Base-by-base conservation (phyloP, 371 early-diverging fungal species). In the Mortierella sp. region DNA sequence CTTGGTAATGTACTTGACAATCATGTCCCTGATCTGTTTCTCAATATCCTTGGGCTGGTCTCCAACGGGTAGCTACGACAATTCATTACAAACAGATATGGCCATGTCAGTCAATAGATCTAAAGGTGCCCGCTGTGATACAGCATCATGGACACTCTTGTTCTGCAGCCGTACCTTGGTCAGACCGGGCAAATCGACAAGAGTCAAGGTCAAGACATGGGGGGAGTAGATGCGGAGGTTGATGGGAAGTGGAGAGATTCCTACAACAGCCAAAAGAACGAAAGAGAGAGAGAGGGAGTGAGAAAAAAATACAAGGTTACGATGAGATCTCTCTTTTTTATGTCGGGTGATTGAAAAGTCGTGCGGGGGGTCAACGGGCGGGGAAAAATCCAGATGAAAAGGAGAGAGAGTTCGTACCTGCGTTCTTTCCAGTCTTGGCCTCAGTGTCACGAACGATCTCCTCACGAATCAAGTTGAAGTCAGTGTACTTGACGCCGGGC, bases 1-100 rank as follows among this genome's bases (percentile, higher is more conserved):
- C 87, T 98, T 97, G 69, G 94, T 93, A 82, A 98, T 96, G 89
- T 97, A 99, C 81, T 98, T 96, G 74, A 97, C 75, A 73, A 99
- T 94, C 98, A 99, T 99, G 31, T 99, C 98, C 72, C 96, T 92
- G 78, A 99, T 98, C 89, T 97, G 97, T 80, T 95, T 95, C 88
- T 99, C 99, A 86, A 99, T 99, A 87, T 99, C 98, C 83, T 96
- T 96, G 57, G 99, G 99, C 90, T 99, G 99, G 85, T 98, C 98
- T 40, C 98, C 98, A 34, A 98, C 97, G 37, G 99, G 99, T 44
- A 98, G 95, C 91, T 93, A 78, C 69, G 73, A 67, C 79, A 83
- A 80, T 87, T 74, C 28, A 88, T 75, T 34, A 3, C 57, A 50
- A 40, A 5, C 14, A 46, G 28, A 10, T 26, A 14, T 11, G n/a